phyloP scores from a whole-genome alignment of 1,284 basidiomycete species.

The Austroboletus olivaceoglutinosus region DNA sequence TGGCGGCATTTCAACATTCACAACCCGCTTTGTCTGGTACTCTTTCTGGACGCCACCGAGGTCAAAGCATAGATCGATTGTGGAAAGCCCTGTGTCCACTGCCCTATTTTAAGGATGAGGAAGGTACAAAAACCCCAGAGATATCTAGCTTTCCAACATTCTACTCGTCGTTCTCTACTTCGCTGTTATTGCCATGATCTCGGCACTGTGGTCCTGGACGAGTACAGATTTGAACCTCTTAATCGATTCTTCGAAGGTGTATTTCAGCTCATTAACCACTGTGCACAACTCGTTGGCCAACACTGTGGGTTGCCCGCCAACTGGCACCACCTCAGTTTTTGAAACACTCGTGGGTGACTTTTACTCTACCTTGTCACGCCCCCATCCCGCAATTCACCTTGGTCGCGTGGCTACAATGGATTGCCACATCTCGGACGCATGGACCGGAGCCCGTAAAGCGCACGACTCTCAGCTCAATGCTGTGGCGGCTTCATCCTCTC shows the following conservation, averaged over 20 bases:
- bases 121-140: conserved; percentile 23
- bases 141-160: background rate
- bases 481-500: conserved; percentile 10
- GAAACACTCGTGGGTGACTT: conserved; percentile 1
- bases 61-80: conserved; percentile 16
- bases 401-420: conserved; percentile 20
- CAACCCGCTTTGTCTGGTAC: conserved; percentile 22
- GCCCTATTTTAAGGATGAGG: conserved; percentile 4
- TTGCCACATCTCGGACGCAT: conserved; percentile 31
- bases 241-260: background rate
- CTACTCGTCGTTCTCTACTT: background rate
- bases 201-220: background rate
- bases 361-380: conserved; percentile 8
- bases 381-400: conserved; percentile 9
- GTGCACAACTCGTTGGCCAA: conserved; percentile 5
- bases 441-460: conserved; percentile 11
- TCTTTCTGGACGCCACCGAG: conserved; percentile 10
- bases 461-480: conserved; percentile 12
- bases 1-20: conserved; percentile 5
- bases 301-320: background rate
- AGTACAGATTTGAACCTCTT: background rate
- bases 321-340: background rate
- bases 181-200: conserved; percentile 7
- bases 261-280: background rate
- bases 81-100: conserved; percentile 4